A percentile compares a stretch with the other conserved stretches of the same genome.
Conservation (phyloP, 805 yeast genomes). For the Torulaspora franciscae region DNA sequence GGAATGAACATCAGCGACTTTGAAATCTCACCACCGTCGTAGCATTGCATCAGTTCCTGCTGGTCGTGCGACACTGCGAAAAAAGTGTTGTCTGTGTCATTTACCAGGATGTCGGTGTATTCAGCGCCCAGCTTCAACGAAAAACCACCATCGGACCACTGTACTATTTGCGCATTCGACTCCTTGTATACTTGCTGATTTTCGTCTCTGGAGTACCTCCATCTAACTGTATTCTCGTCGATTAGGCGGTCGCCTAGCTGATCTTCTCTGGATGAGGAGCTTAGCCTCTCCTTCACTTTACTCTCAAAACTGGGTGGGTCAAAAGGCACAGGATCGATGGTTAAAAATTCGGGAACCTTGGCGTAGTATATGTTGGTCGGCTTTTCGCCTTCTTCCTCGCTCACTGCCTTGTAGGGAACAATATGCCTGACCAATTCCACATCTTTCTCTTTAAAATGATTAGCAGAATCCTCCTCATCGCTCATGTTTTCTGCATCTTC, state of each 20-base stretch:
- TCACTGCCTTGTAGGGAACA: conserved; percentile 45
- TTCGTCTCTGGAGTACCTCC: conserved; percentile 84
- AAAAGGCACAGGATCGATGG: conserved; percentile 81
- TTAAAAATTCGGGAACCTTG: conserved; percentile 77
- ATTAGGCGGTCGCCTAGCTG: conserved; percentile 59
- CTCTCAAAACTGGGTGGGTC: conserved; percentile 66
- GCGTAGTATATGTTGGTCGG: conserved; percentile 41
- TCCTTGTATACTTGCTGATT: conserved; percentile 70
- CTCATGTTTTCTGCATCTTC: conserved; percentile 28
- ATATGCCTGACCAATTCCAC: conserved; percentile 40
- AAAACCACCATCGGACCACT: conserved; percentile 90
- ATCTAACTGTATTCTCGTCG: conserved; percentile 83
- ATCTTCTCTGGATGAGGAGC: conserved; percentile 39
- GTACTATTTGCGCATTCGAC: conserved; percentile 81
- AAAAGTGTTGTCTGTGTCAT: conserved; percentile 64
- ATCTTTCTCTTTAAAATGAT: conserved; percentile 35
- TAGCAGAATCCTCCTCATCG: conserved; percentile 35
- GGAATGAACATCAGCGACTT: conserved; percentile 76
- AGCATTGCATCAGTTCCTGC: conserved; percentile 57
- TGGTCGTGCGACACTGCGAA: conserved; percentile 66
- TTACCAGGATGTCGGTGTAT: conserved; percentile 68
- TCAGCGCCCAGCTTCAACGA: conserved; percentile 86
- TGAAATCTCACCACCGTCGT: conserved; percentile 58
- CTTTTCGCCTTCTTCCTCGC: conserved; percentile 33
- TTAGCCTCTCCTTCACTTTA: conserved; percentile 39